Conservation (phyloP, 2,329 filamentous ascomycete species). For the Aspergillus bombycis region DNA sequence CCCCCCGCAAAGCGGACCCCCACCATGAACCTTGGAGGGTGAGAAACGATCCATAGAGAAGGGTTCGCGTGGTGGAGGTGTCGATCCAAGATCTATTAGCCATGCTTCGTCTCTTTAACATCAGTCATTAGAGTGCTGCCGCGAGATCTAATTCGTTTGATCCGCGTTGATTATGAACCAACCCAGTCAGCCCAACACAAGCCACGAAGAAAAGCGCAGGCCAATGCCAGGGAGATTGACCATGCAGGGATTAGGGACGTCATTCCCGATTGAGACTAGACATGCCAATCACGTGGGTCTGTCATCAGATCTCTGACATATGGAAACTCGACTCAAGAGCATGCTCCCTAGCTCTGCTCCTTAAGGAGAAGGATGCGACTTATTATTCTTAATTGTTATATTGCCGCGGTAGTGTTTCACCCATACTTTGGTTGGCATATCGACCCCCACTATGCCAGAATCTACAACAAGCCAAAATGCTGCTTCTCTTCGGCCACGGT, state of each 20-base stretch:
- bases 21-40: neutral
- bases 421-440: neutral
- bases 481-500: constrained; percentile 32
- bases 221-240: too few species aligned
- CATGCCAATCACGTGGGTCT: constrained; percentile 11
- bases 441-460: constrained; percentile 25
- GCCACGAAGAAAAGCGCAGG: neutral
- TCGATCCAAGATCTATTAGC: constrained; percentile 4
- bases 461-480: constrained; percentile 22
- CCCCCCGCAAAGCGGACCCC: neutral
- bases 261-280: constrained; percentile 19
- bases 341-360: neutral
- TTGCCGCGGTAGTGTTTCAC: neutral
- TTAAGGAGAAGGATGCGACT: neutral
- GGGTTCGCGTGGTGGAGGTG: neutral
- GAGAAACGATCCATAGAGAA: constrained; percentile 3
- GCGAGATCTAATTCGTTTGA: neutral
- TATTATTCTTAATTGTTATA: neutral
- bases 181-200: neutral
- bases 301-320: constrained; percentile 10
- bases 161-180: neutral
- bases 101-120: neutral
- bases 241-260: constrained; percentile 13
- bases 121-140: neutral
- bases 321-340: neutral